phyloP scores from a whole-genome alignment of 192 early-diverging fungal species.

The Dissophora globulifera region DNA sequence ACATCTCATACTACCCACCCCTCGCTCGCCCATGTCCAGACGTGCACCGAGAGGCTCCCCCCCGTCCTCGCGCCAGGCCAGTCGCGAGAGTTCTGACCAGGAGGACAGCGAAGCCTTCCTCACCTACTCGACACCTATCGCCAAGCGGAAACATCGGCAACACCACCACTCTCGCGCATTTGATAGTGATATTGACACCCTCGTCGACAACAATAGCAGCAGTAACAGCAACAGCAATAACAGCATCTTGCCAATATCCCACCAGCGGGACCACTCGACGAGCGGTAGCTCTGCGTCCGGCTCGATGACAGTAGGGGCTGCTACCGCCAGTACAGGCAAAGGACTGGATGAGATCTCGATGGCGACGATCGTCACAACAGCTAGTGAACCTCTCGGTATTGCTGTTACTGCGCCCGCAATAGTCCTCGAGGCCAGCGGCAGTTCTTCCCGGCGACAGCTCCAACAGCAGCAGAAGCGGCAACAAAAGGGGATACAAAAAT shows the following conservation, averaged over 20 bases:
- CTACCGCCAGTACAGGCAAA: not conserved
- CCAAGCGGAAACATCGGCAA: conserved; percentile 21
- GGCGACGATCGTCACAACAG: not conserved
- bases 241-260: not conserved
- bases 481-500: not conserved
- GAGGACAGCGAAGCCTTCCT: conserved; percentile 30
- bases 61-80: conserved; percentile 5
- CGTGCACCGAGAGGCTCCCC: not conserved
- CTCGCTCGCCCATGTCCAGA: conserved; percentile 18
- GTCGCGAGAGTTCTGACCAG: conserved; percentile 17
- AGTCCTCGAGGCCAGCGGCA: not conserved
- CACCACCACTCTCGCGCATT: not conserved
- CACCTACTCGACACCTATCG: conserved; percentile 17
- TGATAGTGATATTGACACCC: not conserved
- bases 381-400: conserved; percentile 9
- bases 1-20: no score
- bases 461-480: not conserved
- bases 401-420: not conserved
- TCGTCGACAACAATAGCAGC: not conserved
- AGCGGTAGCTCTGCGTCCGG: not conserved
- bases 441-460: not conserved
- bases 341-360: conserved; percentile 13
- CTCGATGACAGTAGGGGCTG: not conserved
- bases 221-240: not conserved
- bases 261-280: not conserved